Evolutionary conservation across 2,329 filamentous ascomycete genomes (phyloP).

Genomic region (Penicillium nordicum): DNA sequence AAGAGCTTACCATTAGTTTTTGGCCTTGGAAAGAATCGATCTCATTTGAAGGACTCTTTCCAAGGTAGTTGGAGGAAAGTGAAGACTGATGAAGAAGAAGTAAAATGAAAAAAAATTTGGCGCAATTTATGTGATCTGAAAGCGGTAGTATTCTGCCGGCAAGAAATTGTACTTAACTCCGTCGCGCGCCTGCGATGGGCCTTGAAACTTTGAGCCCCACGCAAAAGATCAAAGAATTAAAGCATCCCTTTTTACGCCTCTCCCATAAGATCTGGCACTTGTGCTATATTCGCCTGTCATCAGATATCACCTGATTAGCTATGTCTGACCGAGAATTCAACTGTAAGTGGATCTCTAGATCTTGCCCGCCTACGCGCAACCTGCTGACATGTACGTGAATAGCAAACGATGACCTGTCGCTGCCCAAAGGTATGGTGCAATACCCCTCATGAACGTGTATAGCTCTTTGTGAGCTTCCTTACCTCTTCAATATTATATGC

Average conservation of each 20-base stretch:
- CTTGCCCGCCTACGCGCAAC: slow-evolving; percentile 13
- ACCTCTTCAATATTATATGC: background rate
- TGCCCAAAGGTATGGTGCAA: slow-evolving; percentile 52
- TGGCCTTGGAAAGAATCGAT: slow-evolving; percentile 16
- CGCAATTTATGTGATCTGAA: slow-evolving; percentile 18
- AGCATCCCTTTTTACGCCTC: slow-evolving; percentile 1
- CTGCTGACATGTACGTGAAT: slow-evolving; percentile 20
- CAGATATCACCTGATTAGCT: slow-evolving; percentile 5
- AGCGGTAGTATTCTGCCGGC: slow-evolving; percentile 31
- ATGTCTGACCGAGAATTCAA: slow-evolving; percentile 58
- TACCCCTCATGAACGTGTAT: background rate
- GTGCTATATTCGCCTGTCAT: background rate
- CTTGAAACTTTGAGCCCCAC: slow-evolving; percentile 19
- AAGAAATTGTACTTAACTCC: slow-evolving; percentile 22
- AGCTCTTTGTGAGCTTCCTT: background rate
- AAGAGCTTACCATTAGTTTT: slow-evolving; percentile 29
- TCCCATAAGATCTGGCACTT: background rate
- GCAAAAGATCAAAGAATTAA: slow-evolving; percentile 15
- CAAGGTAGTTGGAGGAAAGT: slow-evolving; percentile 13
- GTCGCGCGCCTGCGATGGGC: slow-evolving; percentile 10
- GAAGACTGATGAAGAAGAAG: slow-evolving; percentile 11
- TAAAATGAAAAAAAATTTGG: slow-evolving; percentile 20
- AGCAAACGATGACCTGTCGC: slow-evolving; percentile 59
- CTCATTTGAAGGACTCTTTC: slow-evolving; percentile 17
- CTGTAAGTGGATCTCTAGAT: slow-evolving; percentile 35